Evolutionary conservation across 2,329 filamentous ascomycete species (phyloP).

Genomic region (Cladorrhinum sp.): DNA sequence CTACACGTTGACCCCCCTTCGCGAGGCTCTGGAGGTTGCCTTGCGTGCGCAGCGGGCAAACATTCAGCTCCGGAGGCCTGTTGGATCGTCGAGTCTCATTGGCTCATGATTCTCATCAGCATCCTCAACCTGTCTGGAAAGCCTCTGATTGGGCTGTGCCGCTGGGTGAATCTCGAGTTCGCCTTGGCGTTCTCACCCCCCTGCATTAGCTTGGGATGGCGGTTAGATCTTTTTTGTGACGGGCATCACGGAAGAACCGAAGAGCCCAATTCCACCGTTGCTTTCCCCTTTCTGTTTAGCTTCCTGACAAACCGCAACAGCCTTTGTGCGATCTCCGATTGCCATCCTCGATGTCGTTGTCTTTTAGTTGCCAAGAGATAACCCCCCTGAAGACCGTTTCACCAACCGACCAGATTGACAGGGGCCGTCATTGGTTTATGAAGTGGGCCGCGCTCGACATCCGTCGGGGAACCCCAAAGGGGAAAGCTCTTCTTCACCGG

Average conservation of each 20-base stretch:
- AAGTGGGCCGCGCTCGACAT: neutral
- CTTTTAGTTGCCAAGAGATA: neutral
- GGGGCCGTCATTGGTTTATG: neutral
- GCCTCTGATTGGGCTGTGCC: neutral
- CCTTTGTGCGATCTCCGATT: neutral
- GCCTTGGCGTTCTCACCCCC: conserved; percentile 2
- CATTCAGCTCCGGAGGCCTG: conserved; percentile 4
- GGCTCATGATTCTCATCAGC: conserved; percentile 3
- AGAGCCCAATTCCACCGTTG: neutral
- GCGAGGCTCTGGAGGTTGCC: neutral
- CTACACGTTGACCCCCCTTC: neutral
- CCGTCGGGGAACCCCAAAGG: neutral
- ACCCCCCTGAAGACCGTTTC: neutral
- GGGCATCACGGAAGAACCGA: neutral
- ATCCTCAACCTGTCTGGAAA: neutral
- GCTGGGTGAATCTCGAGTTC: neutral
- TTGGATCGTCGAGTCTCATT: neutral
- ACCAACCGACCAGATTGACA: neutral
- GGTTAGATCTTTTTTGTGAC: neutral
- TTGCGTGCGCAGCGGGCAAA: neutral
- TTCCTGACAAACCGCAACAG: neutral
- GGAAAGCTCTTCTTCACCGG: neutral
- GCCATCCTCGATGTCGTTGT: neutral
- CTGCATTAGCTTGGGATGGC: conserved; percentile 1
- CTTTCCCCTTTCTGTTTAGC: neutral